Percentiles rank a stretch among this genome's conserved stretches.
phyloP scores from a whole-genome alignment of 768 basidiomycete species.

The Panellus pusillus region DNA sequence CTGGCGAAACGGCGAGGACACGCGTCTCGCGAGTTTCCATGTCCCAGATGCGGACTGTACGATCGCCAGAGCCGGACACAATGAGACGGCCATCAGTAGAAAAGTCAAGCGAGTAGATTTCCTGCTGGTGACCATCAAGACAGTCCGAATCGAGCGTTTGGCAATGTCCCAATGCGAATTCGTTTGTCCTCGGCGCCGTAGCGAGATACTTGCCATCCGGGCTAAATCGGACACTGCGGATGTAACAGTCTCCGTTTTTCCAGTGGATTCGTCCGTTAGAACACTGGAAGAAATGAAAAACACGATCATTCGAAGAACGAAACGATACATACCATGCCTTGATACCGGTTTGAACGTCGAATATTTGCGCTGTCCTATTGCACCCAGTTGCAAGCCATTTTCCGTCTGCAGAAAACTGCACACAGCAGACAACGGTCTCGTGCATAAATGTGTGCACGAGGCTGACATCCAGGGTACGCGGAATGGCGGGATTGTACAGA shows the following conservation, averaged over 20 bases:
- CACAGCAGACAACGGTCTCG: conserved; percentile 73
- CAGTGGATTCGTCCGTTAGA: conserved; percentile 71
- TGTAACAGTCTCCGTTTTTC: conserved; percentile 82
- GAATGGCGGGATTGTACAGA: conserved; percentile 9
- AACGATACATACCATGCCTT: conserved; percentile 73
- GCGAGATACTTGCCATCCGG: conserved; percentile 92
- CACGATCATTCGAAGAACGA: conserved; percentile 14
- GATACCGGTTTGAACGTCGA: conserved; percentile 84
- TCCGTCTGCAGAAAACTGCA: conserved; percentile 92
- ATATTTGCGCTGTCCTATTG: conserved; percentile 93
- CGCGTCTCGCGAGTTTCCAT: conserved; percentile 24
- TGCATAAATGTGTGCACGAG: conserved; percentile 18
- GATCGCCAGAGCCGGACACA: conserved; percentile 75
- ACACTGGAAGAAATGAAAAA: conserved; percentile 46
- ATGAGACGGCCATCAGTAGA: conserved; percentile 72
- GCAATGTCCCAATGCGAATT: conserved; percentile 95
- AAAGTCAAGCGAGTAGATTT: conserved; percentile 93
- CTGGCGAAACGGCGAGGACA: conserved; percentile 22
- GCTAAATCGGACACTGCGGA: conserved; percentile 91
- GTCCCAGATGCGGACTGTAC: conserved; percentile 34
- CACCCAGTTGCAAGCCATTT: conserved; percentile 91
- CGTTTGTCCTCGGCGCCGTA: conserved; percentile 95
- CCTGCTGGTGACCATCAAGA: conserved; percentile 87
- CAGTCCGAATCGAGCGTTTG: conserved; percentile 65
- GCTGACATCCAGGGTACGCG: conserved; percentile 13